Evolutionary conservation across 495 filamentous ascomycete genomes (phyloP).

Genomic region (Tuber umbilicatum): DNA sequence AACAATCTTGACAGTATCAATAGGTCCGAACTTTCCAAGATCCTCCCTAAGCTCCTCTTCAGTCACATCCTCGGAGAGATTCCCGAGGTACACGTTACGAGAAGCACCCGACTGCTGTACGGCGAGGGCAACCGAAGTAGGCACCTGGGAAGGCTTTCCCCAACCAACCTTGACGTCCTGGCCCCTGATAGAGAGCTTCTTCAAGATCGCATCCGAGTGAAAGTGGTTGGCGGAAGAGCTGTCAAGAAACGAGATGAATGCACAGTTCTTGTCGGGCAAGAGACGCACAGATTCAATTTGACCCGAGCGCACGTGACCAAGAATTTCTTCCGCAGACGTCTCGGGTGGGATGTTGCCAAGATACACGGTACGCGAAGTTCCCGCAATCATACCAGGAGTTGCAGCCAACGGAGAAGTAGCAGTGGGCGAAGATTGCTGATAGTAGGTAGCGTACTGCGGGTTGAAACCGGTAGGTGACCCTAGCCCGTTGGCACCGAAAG

Average conservation of each 20-base stretch:
- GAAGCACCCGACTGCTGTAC: conserved; percentile 97
- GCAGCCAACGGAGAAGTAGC: conserved; percentile 66
- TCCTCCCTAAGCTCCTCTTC: conserved; percentile 94
- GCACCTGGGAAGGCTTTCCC: conserved; percentile 97
- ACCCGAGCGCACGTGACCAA: conserved; percentile 92
- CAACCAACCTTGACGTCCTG: conserved; percentile 99
- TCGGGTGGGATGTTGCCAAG: conserved; percentile 96
- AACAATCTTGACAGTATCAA: conserved; percentile 96
- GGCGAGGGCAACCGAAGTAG: conserved; percentile 89
- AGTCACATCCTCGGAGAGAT: conserved; percentile 77
- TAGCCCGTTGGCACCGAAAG: conserved; percentile 48
- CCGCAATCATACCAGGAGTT: conserved; percentile 70
- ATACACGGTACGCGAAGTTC: conserved; percentile 93
- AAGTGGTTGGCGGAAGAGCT: conserved; percentile 96
- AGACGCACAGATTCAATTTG: conserved; percentile 97
- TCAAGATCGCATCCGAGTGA: conserved; percentile 98
- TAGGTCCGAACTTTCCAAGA: conserved; percentile 88
- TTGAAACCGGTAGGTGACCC: conserved; percentile 41
- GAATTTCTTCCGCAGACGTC: conserved; percentile 95
- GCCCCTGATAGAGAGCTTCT: conserved; percentile 94
- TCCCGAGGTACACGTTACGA: conserved; percentile 96
- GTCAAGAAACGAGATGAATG: conserved; percentile 97
- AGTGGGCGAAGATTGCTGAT: conserved; percentile 45
- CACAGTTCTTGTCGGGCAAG: conserved; percentile 97
- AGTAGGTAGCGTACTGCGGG: conserved; percentile 40